These are phyloP conservation scores for Chenopodium album DNA, from an alignment of 148 eudicot species.

Conservation along the genomic window DNA sequence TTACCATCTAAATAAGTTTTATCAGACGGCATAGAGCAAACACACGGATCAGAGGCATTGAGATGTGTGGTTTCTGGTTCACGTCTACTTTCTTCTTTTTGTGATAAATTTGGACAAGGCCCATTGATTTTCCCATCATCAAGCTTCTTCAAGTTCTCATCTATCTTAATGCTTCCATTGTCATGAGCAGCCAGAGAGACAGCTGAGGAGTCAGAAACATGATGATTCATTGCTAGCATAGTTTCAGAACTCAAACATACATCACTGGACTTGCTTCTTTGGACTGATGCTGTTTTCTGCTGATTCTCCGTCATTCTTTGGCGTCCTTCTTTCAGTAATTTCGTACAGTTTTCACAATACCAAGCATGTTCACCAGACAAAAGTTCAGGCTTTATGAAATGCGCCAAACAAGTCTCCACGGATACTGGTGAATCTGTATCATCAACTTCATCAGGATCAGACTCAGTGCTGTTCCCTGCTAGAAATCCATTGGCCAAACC, in stretches of 20 bases:
- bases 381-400: constrained; percentile 73
- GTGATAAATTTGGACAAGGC: constrained; percentile 12
- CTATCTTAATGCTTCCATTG: constrained; percentile 22
- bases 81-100: constrained; percentile 26
- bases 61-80: constrained; percentile 24
- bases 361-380: constrained; percentile 80
- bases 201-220: not conserved
- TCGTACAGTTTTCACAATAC: constrained; percentile 94
- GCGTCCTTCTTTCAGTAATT: constrained; percentile 44
- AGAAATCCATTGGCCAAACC: constrained; percentile 35
- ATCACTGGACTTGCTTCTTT: constrained; percentile 27
- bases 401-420: constrained; percentile 73
- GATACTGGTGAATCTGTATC: constrained; percentile 77
- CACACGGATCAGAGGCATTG: constrained; percentile 20
- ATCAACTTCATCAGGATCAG: constrained; percentile 92
- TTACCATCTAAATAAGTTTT: constrained; percentile 23
- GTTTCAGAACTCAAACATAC: constrained; percentile 27
- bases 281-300: constrained; percentile 23
- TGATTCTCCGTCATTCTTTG: constrained; percentile 37
- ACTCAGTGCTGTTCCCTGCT: constrained; percentile 55
- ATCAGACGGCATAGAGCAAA: constrained; percentile 20
- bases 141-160: constrained; percentile 25
- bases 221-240: constrained; percentile 6
- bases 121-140: constrained; percentile 19
- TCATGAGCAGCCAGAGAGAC: constrained; percentile 7